phyloP scores from a whole-genome alignment of 352 stramenopile genomes.

The Globisporangium uncinulatum region DNA sequence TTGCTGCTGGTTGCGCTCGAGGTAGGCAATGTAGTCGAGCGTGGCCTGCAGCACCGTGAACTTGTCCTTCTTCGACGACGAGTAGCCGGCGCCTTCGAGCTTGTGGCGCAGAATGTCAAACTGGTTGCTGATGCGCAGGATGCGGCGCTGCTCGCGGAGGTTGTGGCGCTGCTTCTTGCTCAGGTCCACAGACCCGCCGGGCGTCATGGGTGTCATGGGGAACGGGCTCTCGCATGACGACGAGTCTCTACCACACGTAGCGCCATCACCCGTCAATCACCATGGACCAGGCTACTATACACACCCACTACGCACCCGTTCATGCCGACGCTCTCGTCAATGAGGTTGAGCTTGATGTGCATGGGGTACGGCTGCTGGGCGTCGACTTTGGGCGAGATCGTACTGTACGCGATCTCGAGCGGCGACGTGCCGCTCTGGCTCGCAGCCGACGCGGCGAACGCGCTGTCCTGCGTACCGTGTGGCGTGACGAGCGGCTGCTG shows the following conservation, averaged over 20 bases:
- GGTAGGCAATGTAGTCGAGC: constrained; percentile 74
- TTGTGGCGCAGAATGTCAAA: constrained; percentile 78
- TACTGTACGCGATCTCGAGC: constrained; percentile 78
- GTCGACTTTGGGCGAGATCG: constrained; percentile 73
- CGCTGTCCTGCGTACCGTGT: not conserved
- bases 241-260: constrained; percentile 22
- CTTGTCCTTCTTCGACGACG: constrained; percentile 82
- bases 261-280: not conserved
- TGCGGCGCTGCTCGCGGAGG: constrained; percentile 71
- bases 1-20: constrained; percentile 52
- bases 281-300: too few relatives aligned
- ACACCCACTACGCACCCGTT: constrained; percentile 24
- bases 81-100: constrained; percentile 65
- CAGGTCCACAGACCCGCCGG: constrained; percentile 43
- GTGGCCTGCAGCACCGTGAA: constrained; percentile 80
- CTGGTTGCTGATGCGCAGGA: constrained; percentile 80
- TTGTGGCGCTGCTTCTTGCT: constrained; percentile 86
- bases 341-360: constrained; percentile 84
- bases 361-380: constrained; percentile 44
- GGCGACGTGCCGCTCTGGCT: constrained; percentile 8
- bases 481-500: not conserved
- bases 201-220: constrained; percentile 47
- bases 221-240: constrained; percentile 73
- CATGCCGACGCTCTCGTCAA: constrained; percentile 56
- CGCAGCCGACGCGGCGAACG: not conserved